Evolutionary conservation across 2,329 filamentous ascomycete genomes (phyloP), one percentile per base, ranked within the genome.

Genomic region (Fonsecaea pugnacius): DNA sequence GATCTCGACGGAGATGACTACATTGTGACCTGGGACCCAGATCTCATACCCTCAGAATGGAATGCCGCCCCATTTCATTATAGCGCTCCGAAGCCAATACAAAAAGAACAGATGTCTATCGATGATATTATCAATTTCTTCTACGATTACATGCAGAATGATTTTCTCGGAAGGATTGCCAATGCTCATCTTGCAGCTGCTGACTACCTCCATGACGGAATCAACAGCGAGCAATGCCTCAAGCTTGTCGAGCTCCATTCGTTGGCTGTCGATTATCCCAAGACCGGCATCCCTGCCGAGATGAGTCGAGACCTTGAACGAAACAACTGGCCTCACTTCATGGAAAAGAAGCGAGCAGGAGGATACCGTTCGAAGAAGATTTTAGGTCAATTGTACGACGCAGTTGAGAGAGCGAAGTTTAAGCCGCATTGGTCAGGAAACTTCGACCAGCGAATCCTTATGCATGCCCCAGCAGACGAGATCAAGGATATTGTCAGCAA

Each of bases 1-100:
- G 95, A 99, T 73, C 83, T 99, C 0, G 95, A 99, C 73, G 95
- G 95, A 0, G 95, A 99, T 72, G 95, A 99, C 73, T 99, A 92
- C 74, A 89, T 98, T 61, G 87, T 98, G 4, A 89, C 97, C 52
- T 99, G 95, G 94, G 93, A 99, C 70, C 75, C 82, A 24, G 84
- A 85, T 14, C 79, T 99, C 6, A 80, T 96, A 30, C 91, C 91
- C 0, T 69, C 76, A 1, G 78, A 85, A 57, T 91, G 90, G 86
- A 91, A 95, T 69, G 81, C 85, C 36, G 78, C 84, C 0, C 89
- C 95, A 0, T 96, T 98, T 91, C 83, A 90, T 67, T 95, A 92
- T 72, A 80, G 82, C 0, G 80, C 87, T 0, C 80, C 86, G 0
- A 80, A 82, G 50, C 85, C 89, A 0, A 79, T 83, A 21, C 79